phyloP scores from a whole-genome alignment of 1,284 basidiomycete genomes.

The Sporisorium graminicola region DNA sequence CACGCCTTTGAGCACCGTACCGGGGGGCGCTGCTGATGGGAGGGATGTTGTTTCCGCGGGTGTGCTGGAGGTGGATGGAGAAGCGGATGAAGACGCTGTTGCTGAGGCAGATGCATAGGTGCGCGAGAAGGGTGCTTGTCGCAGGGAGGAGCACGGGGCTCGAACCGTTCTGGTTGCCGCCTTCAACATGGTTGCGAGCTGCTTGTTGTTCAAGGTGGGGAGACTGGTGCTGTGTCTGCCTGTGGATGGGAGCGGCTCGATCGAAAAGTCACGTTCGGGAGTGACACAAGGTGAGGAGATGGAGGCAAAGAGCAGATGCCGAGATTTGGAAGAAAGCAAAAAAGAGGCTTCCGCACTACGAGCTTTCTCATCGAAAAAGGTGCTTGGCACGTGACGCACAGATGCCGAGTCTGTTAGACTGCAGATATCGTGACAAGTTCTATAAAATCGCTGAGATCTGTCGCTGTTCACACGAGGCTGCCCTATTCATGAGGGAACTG shows the following conservation, averaged over 20 bases:
- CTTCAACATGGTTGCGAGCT: constrained; percentile 8
- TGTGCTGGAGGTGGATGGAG: constrained; percentile 13
- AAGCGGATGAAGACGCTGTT: constrained; percentile 6
- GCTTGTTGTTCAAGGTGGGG: not conserved
- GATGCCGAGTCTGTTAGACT: not conserved
- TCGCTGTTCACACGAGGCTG: constrained; percentile 3
- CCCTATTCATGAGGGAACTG: not conserved
- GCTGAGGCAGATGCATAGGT: constrained; percentile 32
- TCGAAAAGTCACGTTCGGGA: not conserved
- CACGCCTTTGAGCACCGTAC: constrained; percentile 81
- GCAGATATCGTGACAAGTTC: not conserved
- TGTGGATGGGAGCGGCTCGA: not conserved
- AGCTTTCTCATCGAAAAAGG: constrained; percentile 10
- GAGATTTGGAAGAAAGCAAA: constrained; percentile 9
- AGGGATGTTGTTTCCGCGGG: constrained; percentile 27
- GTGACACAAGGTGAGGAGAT: not conserved
- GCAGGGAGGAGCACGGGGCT: constrained; percentile 26
- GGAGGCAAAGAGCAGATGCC: not conserved
- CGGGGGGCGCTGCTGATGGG: constrained; percentile 71
- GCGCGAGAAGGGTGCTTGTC: constrained; percentile 16
- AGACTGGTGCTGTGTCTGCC: not conserved
- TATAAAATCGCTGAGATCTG: not conserved
- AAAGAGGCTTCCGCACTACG: not conserved
- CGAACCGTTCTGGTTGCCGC: constrained; percentile 17
- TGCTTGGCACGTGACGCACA: constrained; percentile 12